Conservation (phyloP, 2,329 filamentous ascomycete genomes). For the Fusarium sp. region DNA sequence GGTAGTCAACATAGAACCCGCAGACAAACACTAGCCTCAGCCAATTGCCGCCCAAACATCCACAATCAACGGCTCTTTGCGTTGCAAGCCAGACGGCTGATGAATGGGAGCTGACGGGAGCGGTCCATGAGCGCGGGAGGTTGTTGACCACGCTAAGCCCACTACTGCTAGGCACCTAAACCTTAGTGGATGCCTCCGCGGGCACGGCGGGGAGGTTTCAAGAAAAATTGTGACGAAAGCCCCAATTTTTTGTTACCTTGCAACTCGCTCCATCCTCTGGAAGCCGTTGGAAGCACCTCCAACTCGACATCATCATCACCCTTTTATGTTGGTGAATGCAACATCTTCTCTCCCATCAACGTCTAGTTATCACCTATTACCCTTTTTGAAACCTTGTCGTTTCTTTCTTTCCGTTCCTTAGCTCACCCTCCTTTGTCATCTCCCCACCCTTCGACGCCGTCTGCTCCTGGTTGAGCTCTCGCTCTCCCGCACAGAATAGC, state of each 20-base stretch:
- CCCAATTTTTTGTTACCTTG: constrained; percentile 43
- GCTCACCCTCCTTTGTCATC: constrained; percentile 19
- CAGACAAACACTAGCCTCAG: constrained; percentile 1
- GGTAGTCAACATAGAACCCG: background rate
- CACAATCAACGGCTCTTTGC: background rate
- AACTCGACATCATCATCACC: constrained; percentile 42
- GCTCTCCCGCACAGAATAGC: constrained; percentile 38
- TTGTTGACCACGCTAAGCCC: constrained; percentile 29
- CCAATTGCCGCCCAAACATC: constrained; percentile 1
- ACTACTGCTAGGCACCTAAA: constrained; percentile 24
- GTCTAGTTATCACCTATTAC: background rate
- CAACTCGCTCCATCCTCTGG: constrained; percentile 36
- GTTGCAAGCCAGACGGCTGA: constrained; percentile 36
- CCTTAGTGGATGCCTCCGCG: constrained; percentile 34
- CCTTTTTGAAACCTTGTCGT: constrained; percentile 1
- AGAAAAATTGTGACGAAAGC: constrained; percentile 50
- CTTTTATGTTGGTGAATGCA: constrained; percentile 34
- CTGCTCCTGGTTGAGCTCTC: constrained; percentile 36
- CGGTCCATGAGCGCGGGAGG: constrained; percentile 11
- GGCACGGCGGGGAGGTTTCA: constrained; percentile 41
- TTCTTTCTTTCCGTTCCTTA: constrained; percentile 22
- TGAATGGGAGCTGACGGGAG: constrained; percentile 1
- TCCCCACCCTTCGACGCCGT: constrained; percentile 7
- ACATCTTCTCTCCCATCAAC: constrained; percentile 15
- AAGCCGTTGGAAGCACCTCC: constrained; percentile 44